Percentiles rank a stretch among this genome's conserved stretches.
Conservation (phyloP, 2,329 filamentous ascomycete species). For the Aureobasidium sp. region DNA sequence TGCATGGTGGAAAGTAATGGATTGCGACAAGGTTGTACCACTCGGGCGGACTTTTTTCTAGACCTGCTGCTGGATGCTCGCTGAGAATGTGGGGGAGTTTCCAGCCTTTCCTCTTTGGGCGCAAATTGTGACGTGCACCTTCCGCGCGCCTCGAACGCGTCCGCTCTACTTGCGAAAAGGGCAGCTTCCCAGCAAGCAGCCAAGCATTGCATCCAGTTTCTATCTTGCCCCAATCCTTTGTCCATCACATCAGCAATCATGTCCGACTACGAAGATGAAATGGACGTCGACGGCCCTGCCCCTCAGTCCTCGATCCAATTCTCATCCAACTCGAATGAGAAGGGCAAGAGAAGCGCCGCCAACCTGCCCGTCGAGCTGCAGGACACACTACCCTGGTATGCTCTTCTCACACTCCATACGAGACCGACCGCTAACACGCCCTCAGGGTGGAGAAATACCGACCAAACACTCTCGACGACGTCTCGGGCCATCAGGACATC, state of each 20-base stretch:
- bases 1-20: slow-evolving; percentile 29
- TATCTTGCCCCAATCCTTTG: background rate
- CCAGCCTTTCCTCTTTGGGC: background rate
- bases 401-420: background rate
- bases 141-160: slow-evolving; percentile 2
- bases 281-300: slow-evolving; percentile 57
- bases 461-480: slow-evolving; percentile 79
- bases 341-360: slow-evolving; percentile 86
- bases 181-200: background rate
- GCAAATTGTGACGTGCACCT: background rate
- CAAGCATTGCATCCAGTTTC: background rate
- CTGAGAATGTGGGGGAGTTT: background rate
- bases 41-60: background rate
- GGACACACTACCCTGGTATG: slow-evolving; percentile 85
- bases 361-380: slow-evolving; percentile 91
- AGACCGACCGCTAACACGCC: slow-evolving; percentile 18
- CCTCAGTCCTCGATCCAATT: slow-evolving; percentile 55
- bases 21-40: background rate
- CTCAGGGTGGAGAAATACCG: slow-evolving; percentile 93
- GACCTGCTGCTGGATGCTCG: background rate
- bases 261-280: slow-evolving; percentile 53
- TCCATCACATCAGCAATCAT: slow-evolving; percentile 29
- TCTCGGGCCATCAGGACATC: slow-evolving; percentile 95
- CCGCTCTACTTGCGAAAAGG: background rate
- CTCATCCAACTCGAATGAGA: slow-evolving; percentile 61